Percentiles rank a stretch among this genome's conserved stretches.
Evolutionary conservation across 208 protist genomes (phyloP).

Genomic region (Polymyxa betae): DNA sequence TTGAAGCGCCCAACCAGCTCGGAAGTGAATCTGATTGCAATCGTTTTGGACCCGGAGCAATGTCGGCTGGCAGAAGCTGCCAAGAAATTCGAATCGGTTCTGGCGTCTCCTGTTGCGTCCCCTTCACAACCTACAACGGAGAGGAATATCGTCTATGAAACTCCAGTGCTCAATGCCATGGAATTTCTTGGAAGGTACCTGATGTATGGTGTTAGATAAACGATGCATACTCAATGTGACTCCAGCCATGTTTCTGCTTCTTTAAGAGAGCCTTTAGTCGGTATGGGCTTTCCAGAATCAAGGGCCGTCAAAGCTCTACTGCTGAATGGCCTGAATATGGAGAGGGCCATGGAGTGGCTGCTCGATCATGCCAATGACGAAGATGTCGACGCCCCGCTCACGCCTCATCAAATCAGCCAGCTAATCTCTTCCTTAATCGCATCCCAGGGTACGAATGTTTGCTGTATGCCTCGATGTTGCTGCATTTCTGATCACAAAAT

Average conservation of each 20-base stretch:
- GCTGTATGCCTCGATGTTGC: background rate
- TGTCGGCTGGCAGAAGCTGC: background rate
- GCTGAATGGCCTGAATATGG: background rate
- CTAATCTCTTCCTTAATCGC: background rate
- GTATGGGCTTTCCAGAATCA: slow-evolving; percentile 13
- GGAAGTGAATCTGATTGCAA: background rate
- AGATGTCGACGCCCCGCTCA: background rate
- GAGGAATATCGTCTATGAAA: too few species aligned
- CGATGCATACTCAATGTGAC: background rate
- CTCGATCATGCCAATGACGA: background rate
- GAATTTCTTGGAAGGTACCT: background rate
- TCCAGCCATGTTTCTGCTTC: background rate
- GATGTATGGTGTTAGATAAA: background rate
- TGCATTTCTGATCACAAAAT: background rate
- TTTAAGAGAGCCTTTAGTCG: background rate
- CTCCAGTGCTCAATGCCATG: background rate
- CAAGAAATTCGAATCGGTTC: background rate
- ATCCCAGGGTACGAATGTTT: background rate
- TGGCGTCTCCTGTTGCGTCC: background rate
- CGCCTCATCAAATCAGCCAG: slow-evolving; percentile 11
- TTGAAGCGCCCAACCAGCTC: background rate
- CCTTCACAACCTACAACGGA: background rate
- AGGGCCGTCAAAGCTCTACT: slow-evolving; percentile 2
- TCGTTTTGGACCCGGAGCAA: background rate
- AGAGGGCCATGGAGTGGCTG: slow-evolving; percentile 18